Base-by-base conservation (phyloP, 2,329 filamentous ascomycete genomes). In the Ceratocystiopsis minuta region DNA sequence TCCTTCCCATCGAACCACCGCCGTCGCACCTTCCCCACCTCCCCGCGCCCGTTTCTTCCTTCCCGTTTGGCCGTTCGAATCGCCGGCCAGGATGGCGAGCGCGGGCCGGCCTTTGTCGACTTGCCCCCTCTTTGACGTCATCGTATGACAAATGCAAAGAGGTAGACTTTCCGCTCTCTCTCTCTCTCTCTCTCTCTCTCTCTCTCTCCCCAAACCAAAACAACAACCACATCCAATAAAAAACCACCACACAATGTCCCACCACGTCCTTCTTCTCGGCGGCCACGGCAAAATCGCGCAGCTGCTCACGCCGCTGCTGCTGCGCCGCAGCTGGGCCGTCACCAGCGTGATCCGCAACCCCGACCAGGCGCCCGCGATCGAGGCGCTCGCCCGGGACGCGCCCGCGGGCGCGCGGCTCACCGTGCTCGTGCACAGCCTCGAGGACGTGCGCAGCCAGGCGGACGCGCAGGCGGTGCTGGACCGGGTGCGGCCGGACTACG, bases 241-340 rank as follows among this genome's bases (percentile, higher is more conserved):
- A n/a, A 24, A 42, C 35, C 37, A 18, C 16, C 32, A 7, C 37
- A 18, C 16, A 32, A 7, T 13, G n/a, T 15, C 50, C 48, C 63
- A 57, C 28, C 65, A 72, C 54, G 73, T 87, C 45, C 75, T 87
- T 46, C 60, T 90, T 49, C 72, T 90, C 48, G 83, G 83, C 53
- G 84, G 83, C 52, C 82, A 87, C 62, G 84, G 84, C 61, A 84
- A 86, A 56, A 60, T 90, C 45, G 72, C 82, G 49, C 73, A 82
- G 45, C 62, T 78, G 36, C 68, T 90, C 34, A 90, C 83, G 10
- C 80, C 80, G 2, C 68, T 87, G 45, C 74, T 92, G 9, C 72
- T 90, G 36, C 66, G 75, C 40, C 74, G 77, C 49, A 73, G 72
- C 32, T 88, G 82, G 79, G 73, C 72, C 49, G 79, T 92, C 42